Evolutionary conservation across 2,329 filamentous ascomycete species (phyloP), one percentile per base, ranked within the genome.

Genomic region (Ophioceras dolichostomum): DNA sequence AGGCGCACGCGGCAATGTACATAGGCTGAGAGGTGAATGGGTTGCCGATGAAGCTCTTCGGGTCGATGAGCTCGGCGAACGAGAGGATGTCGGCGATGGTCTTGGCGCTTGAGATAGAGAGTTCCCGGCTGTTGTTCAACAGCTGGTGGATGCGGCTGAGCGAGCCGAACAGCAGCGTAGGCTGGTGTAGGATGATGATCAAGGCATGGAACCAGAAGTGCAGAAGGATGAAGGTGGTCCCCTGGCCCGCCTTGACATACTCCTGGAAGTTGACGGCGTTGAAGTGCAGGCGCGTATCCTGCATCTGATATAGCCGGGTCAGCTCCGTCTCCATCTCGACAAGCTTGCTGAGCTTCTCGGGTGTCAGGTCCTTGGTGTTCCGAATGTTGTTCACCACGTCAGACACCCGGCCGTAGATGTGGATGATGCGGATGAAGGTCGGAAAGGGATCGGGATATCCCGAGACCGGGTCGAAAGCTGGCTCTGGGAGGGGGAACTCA

Each of bases 21-120:
- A 93, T 93, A 0, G 86, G 86, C 55, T 94, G 86, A 34, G 82
- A 86, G 0, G 84, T 91, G 46, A 94, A 94, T 0, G 86, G 86
- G 41, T 91, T 94, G 1, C 85, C 84, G 24, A 88, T 79, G 39
- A 88, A 85, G 47, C 85, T 88, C 54, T 84, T 87, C 0, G 83
- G 77, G 53, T 93, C 84, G 36, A 91, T 84, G 9, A 93, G 62
- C 51, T 93, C 84, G 1, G 85, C 83, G 55, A 93, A 93, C 1
- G 83, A 80, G 8, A 93, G 60, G 13, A 94, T 94, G 48, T 94
- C 86, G 24, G 84, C 85, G 42, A 94, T 91, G 0, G 86, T 93
- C 61, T 93, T 94, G 10, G 86, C 87, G 18, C 84, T 89, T 12
- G 83, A 88, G 80, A 89, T 88, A 42, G 83, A 85, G 5, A 79